Base-by-base conservation (phyloP, 768 basidiomycete genomes). In the Megacollybia marginata region DNA sequence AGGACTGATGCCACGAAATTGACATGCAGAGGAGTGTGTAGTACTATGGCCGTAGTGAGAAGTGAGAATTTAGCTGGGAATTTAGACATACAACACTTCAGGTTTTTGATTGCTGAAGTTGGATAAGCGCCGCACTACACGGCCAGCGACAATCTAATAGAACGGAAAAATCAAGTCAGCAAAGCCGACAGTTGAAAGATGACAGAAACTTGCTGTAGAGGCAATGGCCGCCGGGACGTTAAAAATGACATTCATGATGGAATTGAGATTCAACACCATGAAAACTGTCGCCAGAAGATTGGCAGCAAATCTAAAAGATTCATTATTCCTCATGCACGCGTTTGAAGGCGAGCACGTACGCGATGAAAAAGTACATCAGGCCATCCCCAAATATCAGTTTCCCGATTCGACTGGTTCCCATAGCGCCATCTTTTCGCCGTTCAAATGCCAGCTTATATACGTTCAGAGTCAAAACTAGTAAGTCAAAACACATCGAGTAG, bases 401-500 rank as follows among this genome's bases (percentile, higher is more conserved):
- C 19, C 78, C 71, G 12, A 88, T 74, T 46, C 71, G 70, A 55
- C 72, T 78, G 34, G 65, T 60, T 16, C 62, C 66, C 53, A 62
- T 55, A 0, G 57, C 52, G 23, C 52, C 56, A 35, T 4, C 54
- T 51, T 38, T 51, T 52, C 35, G 55, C 34, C 55, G 52, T 10
- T 60, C 48, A 1, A 67, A 61, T 9, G 69, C 53, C 19, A 88
- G 73, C 59, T 83, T 86, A 63, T 75, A 79, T 11, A 73, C 76
- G 34, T 77, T 85, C 54, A 88, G 63, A 20, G 68, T 52, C 42
- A 87, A 70, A 35, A 86, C 82, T 28, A 74, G 51, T 18, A 84
- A 65, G 59, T 88, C 86, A 59, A 88, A 85, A 58, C 71, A 69
- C 86, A 88, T 88, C 31, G 84, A 80, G 56, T 88, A 88, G 32